Evolutionary conservation across 1,284 basidiomycete genomes (phyloP), one percentile per base, ranked within the genome.

Genomic region (Cutaneotrichosporon spelunceum): DNA sequence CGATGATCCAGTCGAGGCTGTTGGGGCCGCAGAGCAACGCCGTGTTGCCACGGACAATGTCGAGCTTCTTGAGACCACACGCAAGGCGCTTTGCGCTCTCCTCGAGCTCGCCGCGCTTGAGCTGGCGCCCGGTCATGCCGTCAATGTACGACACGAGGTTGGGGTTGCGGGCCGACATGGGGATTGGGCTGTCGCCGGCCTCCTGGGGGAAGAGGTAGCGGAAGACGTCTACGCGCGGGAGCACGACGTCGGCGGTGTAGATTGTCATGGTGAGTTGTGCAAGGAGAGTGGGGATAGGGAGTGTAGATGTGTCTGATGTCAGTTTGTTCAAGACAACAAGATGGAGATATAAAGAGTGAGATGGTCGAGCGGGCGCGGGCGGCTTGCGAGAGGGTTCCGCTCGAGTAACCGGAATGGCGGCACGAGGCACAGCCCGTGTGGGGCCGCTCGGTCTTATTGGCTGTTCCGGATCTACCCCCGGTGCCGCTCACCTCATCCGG

Each of bases 101-200:
- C 39, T 83, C 83, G 27, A 88, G 75, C 36, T 84, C 81, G 0
- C 72, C 83, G 21, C 89, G 83, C 0, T 86, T 83, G 27, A 91
- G 67, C 3, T 81, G 79, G 0, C 81, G 77, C 0, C 84, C 87
- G 0, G 87, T 84, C 2, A 78, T 73, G 0, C 86, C 86, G 68
- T 91, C 88, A 56, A 90, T 82, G 72, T 85, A 89, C 0, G 87
- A 87, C 9, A 82, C 81, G 4, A 76, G 62, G 16, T 66, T 13
- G 9, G 58, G 52, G 44, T 54, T 26, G 52, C 58, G 58, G 9
- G 52, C 52, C 4, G 21, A 29, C 2, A 24, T 53, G 13, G 56
- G 48, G 16, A 50, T 23, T 14, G 60, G 60, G 27, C 54, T 57
- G 21, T 60, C 57, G 44, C 29, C 50, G 1, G 50, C 33, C n/a